Conservation (phyloP, 2,329 filamentous ascomycete genomes). For the Colletotrichum kahawae region DNA sequence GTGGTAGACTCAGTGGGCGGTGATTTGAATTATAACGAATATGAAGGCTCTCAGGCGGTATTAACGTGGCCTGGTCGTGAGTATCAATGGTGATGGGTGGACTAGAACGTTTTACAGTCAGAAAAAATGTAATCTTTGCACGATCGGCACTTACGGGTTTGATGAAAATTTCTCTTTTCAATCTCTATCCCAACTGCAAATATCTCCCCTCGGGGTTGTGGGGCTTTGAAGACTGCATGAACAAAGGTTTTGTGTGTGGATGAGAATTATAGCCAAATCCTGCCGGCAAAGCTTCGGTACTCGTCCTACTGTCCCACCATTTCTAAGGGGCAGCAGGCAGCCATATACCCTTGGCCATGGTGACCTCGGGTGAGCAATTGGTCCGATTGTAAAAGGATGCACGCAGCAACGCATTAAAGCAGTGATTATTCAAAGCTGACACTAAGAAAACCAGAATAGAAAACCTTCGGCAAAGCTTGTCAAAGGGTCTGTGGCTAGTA, state of each 20-base stretch:
- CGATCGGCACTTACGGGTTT: neutral
- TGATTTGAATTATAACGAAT: neutral
- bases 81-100: neutral
- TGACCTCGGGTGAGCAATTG: neutral
- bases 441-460: neutral
- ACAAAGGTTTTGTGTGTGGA: neutral
- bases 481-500: neutral
- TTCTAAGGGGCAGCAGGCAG: neutral
- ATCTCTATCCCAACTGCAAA: neutral
- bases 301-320: neutral
- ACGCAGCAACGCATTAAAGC: neutral
- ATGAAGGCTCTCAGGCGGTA: neutral
- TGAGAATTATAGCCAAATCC: neutral
- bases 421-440: neutral
- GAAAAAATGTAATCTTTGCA: neutral
- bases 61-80: neutral
- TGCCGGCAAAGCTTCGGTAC: neutral
- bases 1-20: neutral
- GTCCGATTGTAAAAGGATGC: neutral
- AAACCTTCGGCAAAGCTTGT: neutral
- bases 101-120: accelerated
- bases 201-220: neutral
- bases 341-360: neutral
- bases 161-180: neutral
- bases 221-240: neutral